Percentiles rank a stretch among this genome's conserved stretches.
phyloP scores from a whole-genome alignment of 495 filamentous ascomycete genomes.

The Podospora didyma region DNA sequence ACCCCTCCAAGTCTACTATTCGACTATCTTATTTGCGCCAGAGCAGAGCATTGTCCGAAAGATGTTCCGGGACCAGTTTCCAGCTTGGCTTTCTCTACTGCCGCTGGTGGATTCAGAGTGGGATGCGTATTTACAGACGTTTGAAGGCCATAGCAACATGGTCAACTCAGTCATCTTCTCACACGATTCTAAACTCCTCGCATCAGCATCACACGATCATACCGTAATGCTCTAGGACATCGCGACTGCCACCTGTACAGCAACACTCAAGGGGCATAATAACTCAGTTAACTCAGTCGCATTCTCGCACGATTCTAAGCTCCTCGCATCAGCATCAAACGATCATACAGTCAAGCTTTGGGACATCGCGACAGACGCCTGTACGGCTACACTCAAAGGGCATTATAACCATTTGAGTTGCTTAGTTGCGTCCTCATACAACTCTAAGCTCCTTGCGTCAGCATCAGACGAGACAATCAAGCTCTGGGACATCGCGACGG shows the following conservation, averaged over 20 bases:
- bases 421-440: no score
- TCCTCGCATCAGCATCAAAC: constrained; percentile 14
- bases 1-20: constrained; percentile 13
- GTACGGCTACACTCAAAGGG: constrained; percentile 1
- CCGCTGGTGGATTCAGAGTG: background rate
- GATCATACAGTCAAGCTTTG: constrained; percentile 19
- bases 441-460: no score
- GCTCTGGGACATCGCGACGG: constrained; percentile 12
- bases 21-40: constrained; percentile 15
- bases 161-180: constrained; percentile 33
- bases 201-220: constrained; percentile 20
- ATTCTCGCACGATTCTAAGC: constrained; percentile 22
- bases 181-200: constrained; percentile 22
- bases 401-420: no score
- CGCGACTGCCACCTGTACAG: constrained; percentile 1
- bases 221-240: constrained; percentile 13
- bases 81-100: background rate
- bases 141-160: constrained; percentile 12
- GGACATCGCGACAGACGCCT: constrained; percentile 7
- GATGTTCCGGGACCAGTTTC: constrained; percentile 2
- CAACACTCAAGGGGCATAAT: constrained; percentile 7
- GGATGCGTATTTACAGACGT: constrained; percentile 14
- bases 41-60: constrained; percentile 14
- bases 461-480: constrained; percentile 20
- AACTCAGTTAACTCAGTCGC: background rate